phyloP scores from a whole-genome alignment of 2,329 filamentous ascomycete species.

The Lachnellula occidentalis region DNA sequence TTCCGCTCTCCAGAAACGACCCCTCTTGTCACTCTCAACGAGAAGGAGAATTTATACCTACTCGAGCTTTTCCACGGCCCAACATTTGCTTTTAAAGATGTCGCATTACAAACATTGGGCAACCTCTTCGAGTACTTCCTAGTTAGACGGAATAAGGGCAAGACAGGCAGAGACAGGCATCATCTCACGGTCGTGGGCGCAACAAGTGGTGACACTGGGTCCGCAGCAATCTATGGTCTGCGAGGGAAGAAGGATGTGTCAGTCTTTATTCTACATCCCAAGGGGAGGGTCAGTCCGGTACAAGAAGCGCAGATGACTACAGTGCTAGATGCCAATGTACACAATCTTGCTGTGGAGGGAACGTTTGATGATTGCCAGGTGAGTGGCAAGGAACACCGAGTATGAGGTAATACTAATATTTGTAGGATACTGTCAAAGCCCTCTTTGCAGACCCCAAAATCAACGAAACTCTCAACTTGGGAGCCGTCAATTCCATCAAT shows the following conservation, averaged over 20 bases:
- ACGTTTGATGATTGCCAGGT: constrained; percentile 96
- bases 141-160: constrained; percentile 64
- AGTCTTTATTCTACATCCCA: constrained; percentile 89
- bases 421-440: constrained; percentile 82
- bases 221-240: constrained; percentile 91
- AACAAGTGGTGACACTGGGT: constrained; percentile 85
- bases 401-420: constrained; percentile 7
- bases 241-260: constrained; percentile 95
- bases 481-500: constrained; percentile 95
- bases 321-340: constrained; percentile 81
- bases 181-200: constrained; percentile 83
- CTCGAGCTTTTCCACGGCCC: constrained; percentile 96
- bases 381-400: constrained; percentile 17
- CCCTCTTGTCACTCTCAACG: constrained; percentile 71
- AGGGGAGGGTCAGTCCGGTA: constrained; percentile 83
- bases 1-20: constrained; percentile 78
- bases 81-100: constrained; percentile 93
- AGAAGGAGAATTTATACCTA: constrained; percentile 67
- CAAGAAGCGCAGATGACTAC: constrained; percentile 98
- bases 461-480: constrained; percentile 77
- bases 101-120: constrained; percentile 89
- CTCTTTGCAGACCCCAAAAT: constrained; percentile 82
- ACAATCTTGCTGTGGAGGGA: constrained; percentile 83
- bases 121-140: constrained; percentile 92
- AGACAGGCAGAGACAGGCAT: constrained; percentile 56